Base-by-base conservation (phyloP, 768 basidiomycete genomes). In the Lentinula detonsa region DNA sequence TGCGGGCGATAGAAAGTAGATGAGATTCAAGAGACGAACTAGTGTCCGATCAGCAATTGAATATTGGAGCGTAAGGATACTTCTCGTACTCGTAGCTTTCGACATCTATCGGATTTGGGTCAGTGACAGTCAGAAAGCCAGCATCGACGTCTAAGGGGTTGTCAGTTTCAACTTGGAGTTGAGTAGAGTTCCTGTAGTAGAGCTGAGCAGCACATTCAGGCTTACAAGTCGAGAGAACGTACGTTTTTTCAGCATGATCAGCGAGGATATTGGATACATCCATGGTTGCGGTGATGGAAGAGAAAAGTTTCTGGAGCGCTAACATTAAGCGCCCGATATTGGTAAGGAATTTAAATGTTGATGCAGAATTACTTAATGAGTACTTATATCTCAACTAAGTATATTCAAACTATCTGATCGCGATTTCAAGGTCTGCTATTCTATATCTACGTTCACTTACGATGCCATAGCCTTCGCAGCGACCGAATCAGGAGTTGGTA, bases 51-150 rank as follows among this genome's bases (percentile, higher is more conserved):
- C 5, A 15, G 23, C 8, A 1, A 63, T n/a, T 23, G 42, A 11
- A 49, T 21, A 31, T 11, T 21, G n/a, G 13, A 51, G n/a, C 5
- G 13, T 7, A n/a, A 34, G 7, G 16, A 34, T 31, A 13, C 46
- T 21, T 21, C 5, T 73, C 85, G 65, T 63, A 95, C 94, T 80
- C 75, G 81, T 98, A 97, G 66, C 78, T 83, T 60, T 93, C 91
- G 52, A 83, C 81, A 72, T 98, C 94, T 64, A 94, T 85, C 11
- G 90, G 85, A 71, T 93, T 95, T 21, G 81, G 81, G 76, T 99
- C 96, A 51, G 92, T 92, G 1, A 91, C 93, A 4, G 90, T 83
- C 18, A 99, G 79, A 45, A 90, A 81, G 4, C 91, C 95, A 4
- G 88, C 69, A 74, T 99, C 97, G 61, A 93, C 78, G 46, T 88